Percentiles rank a stretch among this genome's conserved stretches.
Evolutionary conservation across 768 basidiomycete species (phyloP).

Genomic region (Podaxis mareebaensis): DNA sequence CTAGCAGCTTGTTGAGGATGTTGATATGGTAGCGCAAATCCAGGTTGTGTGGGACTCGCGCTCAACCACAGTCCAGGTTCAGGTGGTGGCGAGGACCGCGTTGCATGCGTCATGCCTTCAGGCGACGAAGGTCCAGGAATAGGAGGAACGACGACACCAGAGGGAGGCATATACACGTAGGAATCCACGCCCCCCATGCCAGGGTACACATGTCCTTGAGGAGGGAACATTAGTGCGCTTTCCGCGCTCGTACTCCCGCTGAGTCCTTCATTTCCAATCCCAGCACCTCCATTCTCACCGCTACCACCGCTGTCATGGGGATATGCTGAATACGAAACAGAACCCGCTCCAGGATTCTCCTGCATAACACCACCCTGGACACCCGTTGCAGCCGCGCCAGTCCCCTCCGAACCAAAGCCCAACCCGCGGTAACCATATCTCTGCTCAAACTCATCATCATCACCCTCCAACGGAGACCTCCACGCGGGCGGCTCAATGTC

Average conservation of each 20-base stretch:
- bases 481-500: slow-evolving; percentile 19
- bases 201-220: not conserved
- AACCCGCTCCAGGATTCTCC: slow-evolving; percentile 15
- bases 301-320: slow-evolving; percentile 17
- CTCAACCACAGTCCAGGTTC: slow-evolving; percentile 1
- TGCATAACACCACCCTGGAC: not conserved
- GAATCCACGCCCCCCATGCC: not conserved
- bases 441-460: slow-evolving; percentile 21
- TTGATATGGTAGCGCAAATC: not conserved
- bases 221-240: slow-evolving; percentile 20
- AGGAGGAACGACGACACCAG: slow-evolving; percentile 16
- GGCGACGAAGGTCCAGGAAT: slow-evolving; percentile 19
- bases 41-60: not conserved
- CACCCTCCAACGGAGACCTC: slow-evolving; percentile 34
- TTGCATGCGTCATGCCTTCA: slow-evolving; percentile 14
- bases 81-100: not conserved
- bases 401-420: slow-evolving; percentile 1
- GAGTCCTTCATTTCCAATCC: slow-evolving; percentile 17
- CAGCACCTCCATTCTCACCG: slow-evolving; percentile 18
- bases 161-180: not conserved
- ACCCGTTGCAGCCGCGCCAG: not conserved
- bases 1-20: not conserved
- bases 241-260: slow-evolving; percentile 25
- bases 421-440: slow-evolving; percentile 12
- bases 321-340: slow-evolving; percentile 7